Conservation (phyloP, 2,329 filamentous ascomycete genomes). For the Botrytis galanthina region DNA sequence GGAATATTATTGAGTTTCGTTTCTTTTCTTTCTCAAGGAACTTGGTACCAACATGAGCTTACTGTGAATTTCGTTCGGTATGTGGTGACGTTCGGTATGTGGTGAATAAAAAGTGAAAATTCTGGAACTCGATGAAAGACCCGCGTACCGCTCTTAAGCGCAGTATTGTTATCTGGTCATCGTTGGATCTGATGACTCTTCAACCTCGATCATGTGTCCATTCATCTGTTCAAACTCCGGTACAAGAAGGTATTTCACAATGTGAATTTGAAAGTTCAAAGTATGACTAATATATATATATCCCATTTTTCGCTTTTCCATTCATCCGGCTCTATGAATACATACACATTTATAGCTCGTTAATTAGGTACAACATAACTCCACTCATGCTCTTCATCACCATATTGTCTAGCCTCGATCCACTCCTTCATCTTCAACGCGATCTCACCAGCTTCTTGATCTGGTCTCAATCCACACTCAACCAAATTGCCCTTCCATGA, state of each 20-base stretch:
- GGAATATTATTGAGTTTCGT: conserved; percentile 14
- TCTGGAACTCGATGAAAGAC: neutral
- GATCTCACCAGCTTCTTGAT: conserved; percentile 84
- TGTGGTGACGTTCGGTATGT: neutral
- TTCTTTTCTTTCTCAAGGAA: neutral
- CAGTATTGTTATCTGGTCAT: neutral
- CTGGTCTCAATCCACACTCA: conserved; percentile 75
- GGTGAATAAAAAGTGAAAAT: neutral
- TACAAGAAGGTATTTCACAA: neutral
- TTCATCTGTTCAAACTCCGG: neutral
- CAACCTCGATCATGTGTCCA: neutral
- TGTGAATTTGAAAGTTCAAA: neutral
- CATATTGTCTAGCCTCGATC: conserved; percentile 95
- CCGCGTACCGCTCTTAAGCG: neutral
- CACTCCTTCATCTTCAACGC: conserved; percentile 88
- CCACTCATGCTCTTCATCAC: conserved; percentile 89
- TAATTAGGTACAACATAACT: conserved; percentile 54
- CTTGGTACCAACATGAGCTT: neutral
- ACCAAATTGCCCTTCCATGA: conserved; percentile 82
- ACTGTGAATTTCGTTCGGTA: neutral
- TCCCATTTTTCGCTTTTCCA: conserved; percentile 1
- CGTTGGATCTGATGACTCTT: too few species aligned
- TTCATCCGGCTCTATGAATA: conserved; percentile 5
- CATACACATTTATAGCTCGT: neutral
- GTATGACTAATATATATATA: conserved; percentile 1